Evolutionary conservation across 2,329 filamentous ascomycete species (phyloP), one percentile per base, ranked within the genome.

Genomic region (Sarocladiaceae sp.): DNA sequence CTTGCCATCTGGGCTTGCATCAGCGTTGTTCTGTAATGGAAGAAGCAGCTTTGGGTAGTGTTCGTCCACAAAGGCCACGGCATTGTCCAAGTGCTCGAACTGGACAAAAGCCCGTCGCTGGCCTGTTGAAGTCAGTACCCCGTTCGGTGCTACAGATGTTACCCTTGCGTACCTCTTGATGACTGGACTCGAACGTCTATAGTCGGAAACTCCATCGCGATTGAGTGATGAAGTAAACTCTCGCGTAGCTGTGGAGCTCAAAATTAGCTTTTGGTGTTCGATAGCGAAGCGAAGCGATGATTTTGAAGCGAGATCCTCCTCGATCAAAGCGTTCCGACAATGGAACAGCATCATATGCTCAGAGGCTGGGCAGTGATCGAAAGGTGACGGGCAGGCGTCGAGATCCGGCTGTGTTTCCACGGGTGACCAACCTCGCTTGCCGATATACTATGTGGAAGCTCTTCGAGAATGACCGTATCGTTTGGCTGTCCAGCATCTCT

Each of bases 391-490:
- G n/a, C n/a, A n/a, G n/a, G 15, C 29, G 29, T 33, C 29, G 8
- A 15, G 25, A 46, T 15, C 29, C 40, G 23, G 17, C 22, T 46
- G 48, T 46, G 53, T 52, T 57, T 51, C 55, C 44, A 52, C 29
- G 60, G 60, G 59, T 56, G 58, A 65, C 75, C 66, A 72, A 81
- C 78, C 67, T 80, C 75, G 62, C 71, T 70, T 63, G 76, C 68
- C 54, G 74, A 73, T 54, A 79, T 67, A 52, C 72, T 72, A 53
- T 67, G 62, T 28, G 77, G 75, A 52, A 82, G 59, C 51, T 78
- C 77, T 59, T 83, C 79, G 39, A 83, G 66, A 51, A 82, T 79
- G 50, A 82, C 69, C 29, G 75, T 79, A 55, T 77, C 71, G 56
- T 70, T 77, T 28, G 76, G 75, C 53, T 59, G 61, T 47, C 71